Base-by-base conservation (phyloP, 2,329 filamentous ascomycete species). In the Sarocladium brachiariae region DNA sequence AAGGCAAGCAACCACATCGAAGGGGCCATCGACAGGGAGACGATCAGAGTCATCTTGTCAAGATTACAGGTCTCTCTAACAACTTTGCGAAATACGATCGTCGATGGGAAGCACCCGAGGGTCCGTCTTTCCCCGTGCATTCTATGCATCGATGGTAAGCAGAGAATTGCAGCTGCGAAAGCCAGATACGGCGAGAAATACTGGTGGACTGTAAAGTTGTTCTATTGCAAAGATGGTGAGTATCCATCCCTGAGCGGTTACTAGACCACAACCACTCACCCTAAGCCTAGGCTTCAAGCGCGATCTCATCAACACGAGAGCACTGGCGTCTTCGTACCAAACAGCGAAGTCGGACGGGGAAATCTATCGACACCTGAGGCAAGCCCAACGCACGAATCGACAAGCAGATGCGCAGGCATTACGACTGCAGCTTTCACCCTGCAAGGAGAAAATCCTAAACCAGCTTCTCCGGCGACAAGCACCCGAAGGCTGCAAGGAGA, bases 371-470 rank as follows among this genome's bases (percentile, higher is more conserved):
- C 35, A 38, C n/a, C 14, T 38, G 14, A 8, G 35, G 14, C 14
- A 7, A 38, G 35, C 16, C n/a, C 35, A 38, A 21, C 8, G 35
- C 18, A 16, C 35, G 18, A 38, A 21, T 38, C 18, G 35, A 7
- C 14, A 38, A 38, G 35, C n/a, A 21, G 35, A 38, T 38, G 35
- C 35, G 18, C 35, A 38, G 35, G 35, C 35, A n/a, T 38, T 38
- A 21, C 35, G 18, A 38, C 35, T 38, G 14, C 35, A 38, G 35
- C 35, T 38, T 38, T 38, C 35, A 21, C 35, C 35, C 8, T 38
- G 35, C 35, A 38, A 38, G 35, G 35, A 38, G 35, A 38, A 38
- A 38, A 38, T 38, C 18, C 35, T 38, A 16, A 38, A 38, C 18
- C 35, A 38, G 18, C 35, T 38, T 21, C 35, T 38, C 18, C 9